These are phyloP conservation scores for Mucuna pruriens DNA, from an alignment of 306 rosid genomes.

Conservation along the genomic window DNA sequence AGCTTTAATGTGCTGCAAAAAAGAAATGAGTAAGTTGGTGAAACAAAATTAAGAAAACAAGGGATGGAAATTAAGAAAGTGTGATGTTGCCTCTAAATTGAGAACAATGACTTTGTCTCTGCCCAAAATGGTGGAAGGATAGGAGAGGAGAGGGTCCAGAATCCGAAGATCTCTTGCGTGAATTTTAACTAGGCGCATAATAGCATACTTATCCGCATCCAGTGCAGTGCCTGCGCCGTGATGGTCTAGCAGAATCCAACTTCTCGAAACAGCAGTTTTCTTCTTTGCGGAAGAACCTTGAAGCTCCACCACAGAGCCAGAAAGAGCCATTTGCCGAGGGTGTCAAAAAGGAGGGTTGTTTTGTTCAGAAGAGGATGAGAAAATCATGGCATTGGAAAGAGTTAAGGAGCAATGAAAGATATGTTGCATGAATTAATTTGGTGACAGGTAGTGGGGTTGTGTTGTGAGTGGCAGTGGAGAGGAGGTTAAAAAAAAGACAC, in stretches of 20 bases:
- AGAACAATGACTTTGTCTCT: constrained; percentile 87
- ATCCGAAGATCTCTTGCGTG: constrained; percentile 85
- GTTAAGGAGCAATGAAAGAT: constrained; percentile 12
- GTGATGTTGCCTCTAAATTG: constrained; percentile 76
- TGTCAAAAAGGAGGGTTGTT: neutral
- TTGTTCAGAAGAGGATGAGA: neutral
- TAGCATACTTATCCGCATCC: constrained; percentile 79
- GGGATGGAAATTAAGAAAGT: neutral
- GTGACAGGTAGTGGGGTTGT: constrained; percentile 40
- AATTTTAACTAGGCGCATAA: constrained; percentile 72
- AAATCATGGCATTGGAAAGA: constrained; percentile 35
- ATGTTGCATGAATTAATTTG: constrained; percentile 34
- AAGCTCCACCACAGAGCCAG: constrained; percentile 44
- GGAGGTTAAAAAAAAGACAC: neutral
- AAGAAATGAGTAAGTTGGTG: neutral
- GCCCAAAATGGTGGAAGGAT: constrained; percentile 79
- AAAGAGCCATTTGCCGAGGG: constrained; percentile 26
- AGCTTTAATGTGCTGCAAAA: constrained; percentile 83
- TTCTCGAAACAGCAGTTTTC: constrained; percentile 62
- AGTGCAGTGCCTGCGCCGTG: constrained; percentile 53
- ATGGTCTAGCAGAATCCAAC: constrained; percentile 72
- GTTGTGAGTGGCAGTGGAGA: neutral
- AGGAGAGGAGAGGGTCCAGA: constrained; percentile 74
- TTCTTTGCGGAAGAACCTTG: constrained; percentile 48
- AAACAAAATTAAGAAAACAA: neutral